Evolutionary conservation across 306 rosid species (phyloP).

Genomic region (Castanea sativa): DNA sequence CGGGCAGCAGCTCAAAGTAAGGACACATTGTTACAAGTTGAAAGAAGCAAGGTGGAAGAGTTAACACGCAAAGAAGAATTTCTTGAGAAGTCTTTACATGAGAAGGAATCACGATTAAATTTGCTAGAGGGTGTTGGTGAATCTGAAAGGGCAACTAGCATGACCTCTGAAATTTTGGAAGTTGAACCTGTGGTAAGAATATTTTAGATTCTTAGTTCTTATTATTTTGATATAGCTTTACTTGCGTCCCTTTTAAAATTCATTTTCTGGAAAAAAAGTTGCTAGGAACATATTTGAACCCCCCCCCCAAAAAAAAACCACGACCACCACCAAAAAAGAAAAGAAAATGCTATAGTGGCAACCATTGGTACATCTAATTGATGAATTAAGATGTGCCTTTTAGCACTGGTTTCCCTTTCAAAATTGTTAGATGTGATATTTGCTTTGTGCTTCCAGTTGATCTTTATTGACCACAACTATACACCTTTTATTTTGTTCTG

Average conservation of each 20-base stretch:
- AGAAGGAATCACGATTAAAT: slow-evolving; percentile 68
- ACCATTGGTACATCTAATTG: not conserved
- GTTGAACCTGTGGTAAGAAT: slow-evolving; percentile 83
- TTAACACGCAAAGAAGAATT: slow-evolving; percentile 55
- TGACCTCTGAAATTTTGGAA: slow-evolving; percentile 73
- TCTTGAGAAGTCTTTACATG: slow-evolving; percentile 64
- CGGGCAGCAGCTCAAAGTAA: slow-evolving; percentile 55
- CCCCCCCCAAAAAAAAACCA: not conserved
- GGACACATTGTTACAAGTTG: slow-evolving; percentile 67
- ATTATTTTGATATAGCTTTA: not conserved
- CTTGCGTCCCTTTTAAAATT: not conserved
- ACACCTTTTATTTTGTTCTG: not conserved
- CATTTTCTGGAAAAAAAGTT: not conserved
- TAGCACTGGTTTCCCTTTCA: not conserved
- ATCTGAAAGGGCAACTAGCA: slow-evolving; percentile 45
- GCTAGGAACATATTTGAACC: not conserved
- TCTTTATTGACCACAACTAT: not conserved
- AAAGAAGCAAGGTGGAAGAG: slow-evolving; percentile 71
- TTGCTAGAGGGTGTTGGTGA: slow-evolving; percentile 75
- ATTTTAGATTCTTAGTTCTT: slow-evolving; percentile 14
- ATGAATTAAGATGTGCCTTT: not conserved
- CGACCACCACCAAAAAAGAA: not conserved
- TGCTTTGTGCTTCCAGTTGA: not conserved
- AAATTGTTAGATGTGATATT: not conserved
- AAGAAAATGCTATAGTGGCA: not conserved